phyloP scores from a whole-genome alignment of 192 early-diverging fungal species.

The Dispira simplex region DNA sequence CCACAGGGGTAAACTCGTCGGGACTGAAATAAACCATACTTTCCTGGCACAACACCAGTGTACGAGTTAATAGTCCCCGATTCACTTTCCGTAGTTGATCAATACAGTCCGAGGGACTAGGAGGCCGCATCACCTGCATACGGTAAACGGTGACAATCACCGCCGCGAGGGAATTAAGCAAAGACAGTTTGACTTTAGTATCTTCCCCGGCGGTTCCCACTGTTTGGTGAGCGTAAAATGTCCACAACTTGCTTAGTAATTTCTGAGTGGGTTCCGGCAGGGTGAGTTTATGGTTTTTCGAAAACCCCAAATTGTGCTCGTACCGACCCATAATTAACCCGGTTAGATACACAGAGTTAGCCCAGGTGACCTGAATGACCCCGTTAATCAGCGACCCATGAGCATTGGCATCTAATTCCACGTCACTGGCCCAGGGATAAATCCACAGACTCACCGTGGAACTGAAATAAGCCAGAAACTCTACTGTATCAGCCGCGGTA shows the following conservation, averaged over 20 bases:
- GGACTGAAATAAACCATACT: not conserved
- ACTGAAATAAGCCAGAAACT: not conserved
- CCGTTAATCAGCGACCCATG: not conserved
- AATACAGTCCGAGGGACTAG: not conserved
- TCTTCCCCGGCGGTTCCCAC: not conserved
- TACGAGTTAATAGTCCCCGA: too few relatives aligned
- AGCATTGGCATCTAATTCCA: not conserved
- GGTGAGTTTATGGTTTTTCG: not conserved
- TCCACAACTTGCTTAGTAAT: not conserved
- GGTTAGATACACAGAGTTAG: not conserved
- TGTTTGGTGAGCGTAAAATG: not conserved
- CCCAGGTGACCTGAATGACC: not conserved
- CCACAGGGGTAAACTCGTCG: not conserved
- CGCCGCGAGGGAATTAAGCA: not conserved
- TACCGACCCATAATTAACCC: not conserved
- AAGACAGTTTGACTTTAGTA: not conserved
- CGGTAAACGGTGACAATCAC: not conserved
- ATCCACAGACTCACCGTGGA: not conserved
- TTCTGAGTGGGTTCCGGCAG: not conserved
- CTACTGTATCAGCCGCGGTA: not conserved
- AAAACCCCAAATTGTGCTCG: not conserved
- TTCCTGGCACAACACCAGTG: too few relatives aligned
- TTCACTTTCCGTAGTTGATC: too few relatives aligned
- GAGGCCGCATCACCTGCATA: not conserved
- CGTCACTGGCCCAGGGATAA: not conserved